Evolutionary conservation across 495 filamentous ascomycete species (phyloP).

Genomic region (Talaromyces stipitatus): DNA sequence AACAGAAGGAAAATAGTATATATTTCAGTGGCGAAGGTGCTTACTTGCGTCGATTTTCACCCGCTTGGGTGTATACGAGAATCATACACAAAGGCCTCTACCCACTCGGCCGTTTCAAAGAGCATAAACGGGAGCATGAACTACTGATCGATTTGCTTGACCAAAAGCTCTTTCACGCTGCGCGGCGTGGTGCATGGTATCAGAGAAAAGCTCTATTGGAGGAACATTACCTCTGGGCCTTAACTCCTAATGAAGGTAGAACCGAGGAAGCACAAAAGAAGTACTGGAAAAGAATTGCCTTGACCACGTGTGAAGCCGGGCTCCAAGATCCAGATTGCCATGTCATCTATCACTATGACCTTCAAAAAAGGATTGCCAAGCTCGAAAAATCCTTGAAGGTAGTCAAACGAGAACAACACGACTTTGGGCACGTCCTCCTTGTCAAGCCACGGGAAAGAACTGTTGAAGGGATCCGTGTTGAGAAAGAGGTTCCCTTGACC

Average conservation of each 20-base stretch:
- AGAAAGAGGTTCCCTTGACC: slow-evolving; percentile 37
- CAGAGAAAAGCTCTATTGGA: slow-evolving; percentile 91
- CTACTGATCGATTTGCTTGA: slow-evolving; percentile 67
- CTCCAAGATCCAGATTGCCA: slow-evolving; percentile 85
- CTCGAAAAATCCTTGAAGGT: slow-evolving; percentile 79
- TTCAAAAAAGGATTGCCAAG: slow-evolving; percentile 87
- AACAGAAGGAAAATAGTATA: slow-evolving; percentile 66
- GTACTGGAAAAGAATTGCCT: slow-evolving; percentile 72
- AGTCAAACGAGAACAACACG: slow-evolving; percentile 82
- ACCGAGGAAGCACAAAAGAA: slow-evolving; percentile 62
- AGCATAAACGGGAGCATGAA: slow-evolving; percentile 68
- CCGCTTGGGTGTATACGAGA: slow-evolving; percentile 88
- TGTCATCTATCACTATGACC: slow-evolving; percentile 84
- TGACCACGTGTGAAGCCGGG: slow-evolving; percentile 78
- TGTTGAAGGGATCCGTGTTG: slow-evolving; percentile 69
- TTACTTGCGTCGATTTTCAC: slow-evolving; percentile 85
- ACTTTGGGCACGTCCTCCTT: slow-evolving; percentile 80
- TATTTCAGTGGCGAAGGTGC: slow-evolving; percentile 84
- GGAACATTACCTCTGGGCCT: slow-evolving; percentile 82
- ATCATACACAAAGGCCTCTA: slow-evolving; percentile 83
- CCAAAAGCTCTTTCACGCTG: slow-evolving; percentile 77
- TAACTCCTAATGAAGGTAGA: slow-evolving; percentile 43
- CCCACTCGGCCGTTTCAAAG: slow-evolving; percentile 76
- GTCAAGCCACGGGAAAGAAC: slow-evolving; percentile 64
- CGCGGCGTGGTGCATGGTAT: slow-evolving; percentile 87